Evolutionary conservation across 2,329 filamentous ascomycete species (phyloP), one percentile per base, ranked within the genome.

Genomic region (Fusarium domesticum): DNA sequence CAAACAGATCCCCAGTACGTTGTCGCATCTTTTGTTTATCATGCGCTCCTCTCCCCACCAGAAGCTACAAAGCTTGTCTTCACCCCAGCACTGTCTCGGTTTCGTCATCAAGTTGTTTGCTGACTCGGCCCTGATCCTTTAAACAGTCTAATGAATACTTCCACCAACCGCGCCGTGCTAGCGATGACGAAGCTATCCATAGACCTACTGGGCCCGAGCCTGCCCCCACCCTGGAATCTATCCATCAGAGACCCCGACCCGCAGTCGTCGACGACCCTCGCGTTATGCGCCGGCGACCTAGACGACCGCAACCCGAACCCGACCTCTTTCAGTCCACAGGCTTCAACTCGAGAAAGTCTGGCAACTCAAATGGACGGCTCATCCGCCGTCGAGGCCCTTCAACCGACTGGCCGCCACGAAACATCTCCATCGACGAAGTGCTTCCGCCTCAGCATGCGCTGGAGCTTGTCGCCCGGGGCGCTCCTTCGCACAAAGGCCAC

Each of bases 401-500:
- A 45, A 74, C 72, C 2, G 66, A 73, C 56, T 84, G 81, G 81
- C 81, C 81, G 15, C 81, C 81, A 0, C 64, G 68, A 10, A 76
- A 74, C 38, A 63, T 81, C 37, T 66, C 70, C 10, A 66, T 60
- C 34, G 62, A 71, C 18, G 75, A 77, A 30, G 73, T 78, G 47
- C 69, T 84, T 7, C 66, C 73, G 1, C 72, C 77, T 14, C 71
- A 70, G 34, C 72, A 75, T 37, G 81, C 81, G 8, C 73, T 76
- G 65, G 73, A 80, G 37, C 69, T 82, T 45, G 78, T 84, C 49
- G 71, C 72, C n/a, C 69, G 73, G 6, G 81, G 81, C 6, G 79
- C 76, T 2, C 77, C 81, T 5, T 68, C 70, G 2, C 76, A 80
- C 61, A 76, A 71, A 43, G 81, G 81, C 16, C 72, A 77, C 59